Evolutionary conservation across 306 rosid species (phyloP).

Genomic region (Glycyrrhiza uralensis): DNA sequence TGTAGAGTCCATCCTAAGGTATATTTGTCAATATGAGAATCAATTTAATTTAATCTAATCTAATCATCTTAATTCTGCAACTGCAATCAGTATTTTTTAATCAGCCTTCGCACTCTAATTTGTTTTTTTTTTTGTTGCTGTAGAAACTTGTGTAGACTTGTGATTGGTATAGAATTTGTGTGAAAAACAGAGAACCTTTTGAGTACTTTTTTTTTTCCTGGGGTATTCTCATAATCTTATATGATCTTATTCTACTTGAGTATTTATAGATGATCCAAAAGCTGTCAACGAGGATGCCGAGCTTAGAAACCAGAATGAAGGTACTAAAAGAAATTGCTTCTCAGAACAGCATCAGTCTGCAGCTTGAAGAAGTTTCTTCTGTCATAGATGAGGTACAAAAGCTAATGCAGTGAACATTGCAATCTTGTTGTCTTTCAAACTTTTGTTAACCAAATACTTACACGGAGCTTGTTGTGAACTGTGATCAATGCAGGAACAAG

Average conservation of each 20-base stretch:
- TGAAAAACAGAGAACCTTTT: not conserved
- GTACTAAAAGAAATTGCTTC: conserved; percentile 75
- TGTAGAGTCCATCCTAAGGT: conserved; percentile 70
- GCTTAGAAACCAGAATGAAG: conserved; percentile 64
- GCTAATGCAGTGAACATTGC: not conserved
- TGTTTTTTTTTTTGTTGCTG: not conserved
- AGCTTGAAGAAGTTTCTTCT: conserved; percentile 44
- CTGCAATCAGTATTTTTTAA: not conserved
- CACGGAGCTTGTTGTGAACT: conserved; percentile 5
- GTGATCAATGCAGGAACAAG: conserved; percentile 42
- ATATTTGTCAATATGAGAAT: no score
- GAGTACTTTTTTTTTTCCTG: not conserved
- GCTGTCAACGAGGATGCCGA: conserved; percentile 69
- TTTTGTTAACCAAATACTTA: conserved; percentile 8
- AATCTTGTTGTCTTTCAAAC: not conserved
- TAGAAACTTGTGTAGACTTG: not conserved
- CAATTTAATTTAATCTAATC: no score
- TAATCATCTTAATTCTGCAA: no score
- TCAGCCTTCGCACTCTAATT: not conserved
- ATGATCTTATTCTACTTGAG: not conserved
- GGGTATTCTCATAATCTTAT: not conserved
- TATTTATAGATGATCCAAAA: conserved; percentile 56
- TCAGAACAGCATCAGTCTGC: conserved; percentile 55
- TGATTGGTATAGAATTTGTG: not conserved
- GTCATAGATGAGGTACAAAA: conserved; percentile 47